Base-by-base conservation (phyloP, 2,329 filamentous ascomycete genomes). In the Talaromyces sp. region DNA sequence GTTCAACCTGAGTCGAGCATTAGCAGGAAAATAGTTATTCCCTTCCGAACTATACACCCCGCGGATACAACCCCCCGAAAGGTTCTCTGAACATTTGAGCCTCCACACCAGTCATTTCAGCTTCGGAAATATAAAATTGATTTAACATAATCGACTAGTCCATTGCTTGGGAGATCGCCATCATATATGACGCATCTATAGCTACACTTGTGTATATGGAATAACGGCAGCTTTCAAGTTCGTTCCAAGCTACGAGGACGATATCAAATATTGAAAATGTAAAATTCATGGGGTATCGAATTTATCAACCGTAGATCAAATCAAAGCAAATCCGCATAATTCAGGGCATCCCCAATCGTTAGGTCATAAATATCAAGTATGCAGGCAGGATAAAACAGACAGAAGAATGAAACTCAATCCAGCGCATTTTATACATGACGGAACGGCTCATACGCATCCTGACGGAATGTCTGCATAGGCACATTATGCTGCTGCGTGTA, bases 361-460 rank as follows among this genome's bases (percentile, higher is more conserved):
- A 60, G 33, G 44, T 60, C 58, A 42, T 60, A 18, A 57, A 42
- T 40, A 31, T 21, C 18, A 31, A 42, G 33, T 23, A 59, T 35
- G 18, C 21, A 18, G n/a, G 23, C 33, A 21, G 12, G 46, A 21
- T 14, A 14, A 31, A 31, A n/a, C 23, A 28, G 0, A 18, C 1
- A 48, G 2, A 39, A 61, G 3, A 57, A 11, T 28, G 25, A 56
- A 21, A 23, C 16, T 35, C 11, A 12, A 12, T 31, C n/a, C n/a
- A 12, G 18, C 23, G 5, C 11, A 37, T n/a, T 35, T 31, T 59
- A 61, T 9, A 70, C 71, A 61, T 76, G 74, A 59, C 74, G 73
- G 72, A 71, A 76, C 2, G 74, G 74, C 67, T 76, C 74, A 56
- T 76, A 76, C 21, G 73, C 70, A 8, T 64, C 55, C 54, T 69